Percentiles rank a stretch among this genome's conserved stretches.
These are phyloP conservation scores for Penicillium aurantiogriseum DNA, from an alignment of 2,329 filamentous ascomycete species.

Conservation along the genomic window DNA sequence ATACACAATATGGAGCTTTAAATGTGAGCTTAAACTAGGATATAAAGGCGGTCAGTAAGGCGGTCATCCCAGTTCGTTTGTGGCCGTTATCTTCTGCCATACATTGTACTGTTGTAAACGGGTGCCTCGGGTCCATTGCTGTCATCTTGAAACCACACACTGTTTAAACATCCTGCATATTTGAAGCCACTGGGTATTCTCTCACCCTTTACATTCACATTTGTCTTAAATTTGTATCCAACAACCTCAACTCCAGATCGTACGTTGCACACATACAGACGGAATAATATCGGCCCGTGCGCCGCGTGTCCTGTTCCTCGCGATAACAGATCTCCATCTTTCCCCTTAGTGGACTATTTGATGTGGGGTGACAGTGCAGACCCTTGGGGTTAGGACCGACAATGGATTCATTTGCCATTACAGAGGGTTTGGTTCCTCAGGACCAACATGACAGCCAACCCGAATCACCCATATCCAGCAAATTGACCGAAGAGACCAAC, in stretches of 20 bases:
- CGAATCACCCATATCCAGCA: slow-evolving; percentile 25
- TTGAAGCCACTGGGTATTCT: neutral
- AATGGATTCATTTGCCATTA: slow-evolving; percentile 47
- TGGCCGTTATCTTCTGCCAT: neutral
- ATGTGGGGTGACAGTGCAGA: slow-evolving; percentile 29
- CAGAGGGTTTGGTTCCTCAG: slow-evolving; percentile 40
- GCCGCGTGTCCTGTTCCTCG: slow-evolving; percentile 30
- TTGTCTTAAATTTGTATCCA: neutral
- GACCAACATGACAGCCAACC: slow-evolving; percentile 29
- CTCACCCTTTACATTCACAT: neutral
- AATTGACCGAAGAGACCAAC: slow-evolving; percentile 64
- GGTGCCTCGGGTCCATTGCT: neutral
- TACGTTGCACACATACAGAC: slow-evolving; percentile 16
- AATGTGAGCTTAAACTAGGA: neutral
- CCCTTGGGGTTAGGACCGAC: slow-evolving; percentile 15
- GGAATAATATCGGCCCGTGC: slow-evolving; percentile 37
- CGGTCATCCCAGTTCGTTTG: neutral
- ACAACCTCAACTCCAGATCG: neutral
- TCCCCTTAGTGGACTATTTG: slow-evolving; percentile 16
- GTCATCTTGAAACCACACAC: neutral
- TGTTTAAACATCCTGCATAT: neutral
- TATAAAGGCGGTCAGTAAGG: neutral
- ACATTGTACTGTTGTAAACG: neutral
- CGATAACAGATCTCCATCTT: slow-evolving; percentile 20
- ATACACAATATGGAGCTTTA: neutral